Conservation (phyloP, 768 basidiomycete species). For the Auriculariales sp. region DNA sequence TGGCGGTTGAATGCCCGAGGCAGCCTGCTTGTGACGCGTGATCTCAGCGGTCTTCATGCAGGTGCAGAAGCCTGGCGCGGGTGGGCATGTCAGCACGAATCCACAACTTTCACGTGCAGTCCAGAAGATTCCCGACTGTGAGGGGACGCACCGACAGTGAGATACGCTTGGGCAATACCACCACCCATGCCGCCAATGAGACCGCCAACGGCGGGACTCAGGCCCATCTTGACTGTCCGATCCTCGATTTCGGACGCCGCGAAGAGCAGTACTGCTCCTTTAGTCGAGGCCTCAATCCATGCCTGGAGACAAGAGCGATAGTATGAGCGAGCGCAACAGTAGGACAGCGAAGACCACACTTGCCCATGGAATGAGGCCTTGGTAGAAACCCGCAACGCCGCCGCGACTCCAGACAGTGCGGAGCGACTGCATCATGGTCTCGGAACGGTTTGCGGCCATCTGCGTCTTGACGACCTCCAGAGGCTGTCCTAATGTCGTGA, state of each 20-base stretch:
- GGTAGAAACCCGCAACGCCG: conserved; percentile 81
- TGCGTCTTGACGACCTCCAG: conserved; percentile 97
- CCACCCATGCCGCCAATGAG: conserved; percentile 95
- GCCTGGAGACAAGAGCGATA: conserved; percentile 45
- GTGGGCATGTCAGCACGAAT: conserved; percentile 2
- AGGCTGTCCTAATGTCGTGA: conserved; percentile 96
- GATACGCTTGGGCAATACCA: conserved; percentile 94
- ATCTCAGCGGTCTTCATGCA: conserved; percentile 99
- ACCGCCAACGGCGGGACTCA: conserved; percentile 72
- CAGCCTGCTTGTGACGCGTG: conserved; percentile 85
- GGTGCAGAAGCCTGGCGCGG: conserved; percentile 74
- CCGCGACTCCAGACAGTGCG: conserved; percentile 84
- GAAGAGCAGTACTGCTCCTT: conserved; percentile 92
- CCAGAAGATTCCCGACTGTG: background rate
- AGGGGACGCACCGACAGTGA: conserved; percentile 84
- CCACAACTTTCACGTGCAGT: background rate
- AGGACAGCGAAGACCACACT: conserved; percentile 12
- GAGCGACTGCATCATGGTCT: conserved; percentile 79
- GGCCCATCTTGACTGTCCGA: conserved; percentile 42
- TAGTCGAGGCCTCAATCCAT: conserved; percentile 99
- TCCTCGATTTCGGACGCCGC: conserved; percentile 91
- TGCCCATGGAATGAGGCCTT: conserved; percentile 98
- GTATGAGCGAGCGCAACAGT: conserved; percentile 3
- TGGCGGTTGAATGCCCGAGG: conserved; percentile 69
- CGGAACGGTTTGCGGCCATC: conserved; percentile 93